These are phyloP conservation scores for Cicer judaicum DNA, from an alignment of 306 rosid species.

Conservation along the genomic window DNA sequence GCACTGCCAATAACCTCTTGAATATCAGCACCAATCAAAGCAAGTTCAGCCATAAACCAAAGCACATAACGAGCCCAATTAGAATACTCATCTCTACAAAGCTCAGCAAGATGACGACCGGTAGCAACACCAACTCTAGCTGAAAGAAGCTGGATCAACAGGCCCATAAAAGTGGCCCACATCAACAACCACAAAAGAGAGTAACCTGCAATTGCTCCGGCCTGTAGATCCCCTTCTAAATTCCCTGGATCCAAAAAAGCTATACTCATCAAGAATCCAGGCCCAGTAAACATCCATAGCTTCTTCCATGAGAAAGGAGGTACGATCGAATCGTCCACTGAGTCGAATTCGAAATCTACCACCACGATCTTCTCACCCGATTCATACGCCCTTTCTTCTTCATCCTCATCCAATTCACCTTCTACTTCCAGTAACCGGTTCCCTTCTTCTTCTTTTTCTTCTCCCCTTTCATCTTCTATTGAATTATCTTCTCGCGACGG, in stretches of 20 bases:
- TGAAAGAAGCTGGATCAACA: slow-evolving; percentile 74
- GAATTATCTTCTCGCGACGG: slow-evolving; percentile 48
- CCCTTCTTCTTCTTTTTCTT: slow-evolving; percentile 65
- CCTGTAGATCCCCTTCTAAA: slow-evolving; percentile 87
- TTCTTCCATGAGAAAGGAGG: slow-evolving; percentile 84
- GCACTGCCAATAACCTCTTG: slow-evolving; percentile 97
- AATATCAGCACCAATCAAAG: slow-evolving; percentile 91
- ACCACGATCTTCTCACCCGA: slow-evolving; percentile 75
- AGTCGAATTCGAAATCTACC: slow-evolving; percentile 52
- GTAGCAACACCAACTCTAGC: slow-evolving; percentile 81
- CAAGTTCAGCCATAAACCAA: slow-evolving; percentile 92
- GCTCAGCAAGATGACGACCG: slow-evolving; percentile 82
- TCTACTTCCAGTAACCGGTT: slow-evolving; percentile 49
- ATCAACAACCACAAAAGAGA: slow-evolving; percentile 78
- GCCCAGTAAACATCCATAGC: slow-evolving; percentile 82
- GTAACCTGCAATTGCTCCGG: slow-evolving; percentile 90
- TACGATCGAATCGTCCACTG: slow-evolving; percentile 48
- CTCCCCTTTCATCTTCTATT: slow-evolving; percentile 49
- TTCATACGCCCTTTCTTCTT: slow-evolving; percentile 70
- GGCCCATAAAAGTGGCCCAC: slow-evolving; percentile 89
- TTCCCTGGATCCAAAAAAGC: slow-evolving; percentile 94
- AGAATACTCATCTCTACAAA: slow-evolving; percentile 82
- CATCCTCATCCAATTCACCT: neutral
- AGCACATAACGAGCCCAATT: slow-evolving; percentile 70
- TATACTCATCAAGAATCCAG: slow-evolving; percentile 91